Conservation (phyloP, 768 basidiomycete genomes). For the Hydnum rufescens region DNA sequence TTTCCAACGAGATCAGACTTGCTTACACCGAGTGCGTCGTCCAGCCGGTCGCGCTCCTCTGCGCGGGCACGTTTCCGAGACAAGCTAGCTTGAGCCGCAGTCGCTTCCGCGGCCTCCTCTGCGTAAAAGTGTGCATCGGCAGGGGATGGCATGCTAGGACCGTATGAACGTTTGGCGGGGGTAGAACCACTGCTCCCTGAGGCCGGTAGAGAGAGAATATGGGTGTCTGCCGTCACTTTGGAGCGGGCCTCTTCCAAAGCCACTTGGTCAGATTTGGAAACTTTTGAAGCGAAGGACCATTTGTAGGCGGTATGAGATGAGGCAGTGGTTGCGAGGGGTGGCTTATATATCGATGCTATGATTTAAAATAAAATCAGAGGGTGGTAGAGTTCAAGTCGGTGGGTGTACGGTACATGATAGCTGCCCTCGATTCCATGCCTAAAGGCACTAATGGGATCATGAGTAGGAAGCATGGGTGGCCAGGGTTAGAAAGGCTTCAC, state of each 20-base stretch:
- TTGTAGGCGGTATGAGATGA: conserved; percentile 65
- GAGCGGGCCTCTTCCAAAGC: conserved; percentile 40
- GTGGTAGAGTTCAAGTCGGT: not conserved
- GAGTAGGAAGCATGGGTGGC: not conserved
- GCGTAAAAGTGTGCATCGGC: conserved; percentile 32
- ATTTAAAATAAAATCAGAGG: not conserved
- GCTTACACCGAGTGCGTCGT: conserved; percentile 42
- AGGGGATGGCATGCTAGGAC: conserved; percentile 1
- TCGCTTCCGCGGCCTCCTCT: conserved; percentile 36
- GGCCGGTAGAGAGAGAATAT: conserved; percentile 10
- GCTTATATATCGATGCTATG: conserved; percentile 37
- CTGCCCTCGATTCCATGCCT: conserved; percentile 72
- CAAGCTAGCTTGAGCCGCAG: conserved; percentile 30
- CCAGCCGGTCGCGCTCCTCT: conserved; percentile 47
- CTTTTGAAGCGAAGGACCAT: conserved; percentile 66
- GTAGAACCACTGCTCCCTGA: not conserved
- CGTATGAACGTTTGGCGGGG: conserved; percentile 9
- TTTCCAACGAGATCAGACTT: conserved; percentile 24
- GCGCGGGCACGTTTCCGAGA: conserved; percentile 48
- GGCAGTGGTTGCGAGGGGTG: conserved; percentile 31
- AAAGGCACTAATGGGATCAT: not conserved
- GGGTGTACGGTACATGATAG: conserved; percentile 32
- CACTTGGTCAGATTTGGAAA: conserved; percentile 34
- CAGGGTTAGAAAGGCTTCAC: conserved; percentile 22
- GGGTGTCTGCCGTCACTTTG: conserved; percentile 33